Evolutionary conservation across 1,139 yeast genomes (phyloP), one percentile per base, ranked within the genome.

Genomic region (Yamadazyma songkhlaensis): DNA sequence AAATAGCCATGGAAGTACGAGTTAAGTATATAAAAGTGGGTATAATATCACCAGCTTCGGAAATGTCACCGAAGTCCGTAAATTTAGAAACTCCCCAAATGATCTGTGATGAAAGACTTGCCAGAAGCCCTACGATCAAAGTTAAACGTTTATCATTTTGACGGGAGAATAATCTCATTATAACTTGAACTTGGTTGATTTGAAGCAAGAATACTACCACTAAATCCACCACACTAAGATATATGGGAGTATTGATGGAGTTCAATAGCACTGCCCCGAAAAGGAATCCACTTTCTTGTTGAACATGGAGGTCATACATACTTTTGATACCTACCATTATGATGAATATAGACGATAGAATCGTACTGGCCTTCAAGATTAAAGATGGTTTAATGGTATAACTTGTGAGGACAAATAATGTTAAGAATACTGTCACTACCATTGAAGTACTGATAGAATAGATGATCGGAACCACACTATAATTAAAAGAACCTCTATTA

Each of bases 1-100:
- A 70, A 25, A 84, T 74, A 6, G 88, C 77, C 53, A 85, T 69
- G 8, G 92, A 83, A 28, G 88, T 85, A 44, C 94, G 73, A 29
- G 88, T 76, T 40, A 88, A 67, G 53, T 87, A 88, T 11, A 82
- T 82, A 54, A 88, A 83, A 0, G 95, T 90, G 0, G 95, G 89
- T 10, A 87, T 54, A 9, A 86, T 80, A 15, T 80, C 77, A 9
- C 77, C 71, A 9, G 77, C 74, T 39, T 74, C 75, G 37, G 63
- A 61, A 11, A 57, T 64, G 3, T 53, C 58, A 2, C 41, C 38
- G 39, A 64, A 64, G 0, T 47, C 43, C 30, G 74, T 60, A 51
- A 82, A 80, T 9, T 75, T 74, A 6, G 89, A 69, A 2, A 83
- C 67, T 0, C 81, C 88, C 88, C 90, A 84, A 8, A 85, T 67